Conservation (phyloP, 192 early-diverging fungal species). For the Backusella morwellensis region DNA sequence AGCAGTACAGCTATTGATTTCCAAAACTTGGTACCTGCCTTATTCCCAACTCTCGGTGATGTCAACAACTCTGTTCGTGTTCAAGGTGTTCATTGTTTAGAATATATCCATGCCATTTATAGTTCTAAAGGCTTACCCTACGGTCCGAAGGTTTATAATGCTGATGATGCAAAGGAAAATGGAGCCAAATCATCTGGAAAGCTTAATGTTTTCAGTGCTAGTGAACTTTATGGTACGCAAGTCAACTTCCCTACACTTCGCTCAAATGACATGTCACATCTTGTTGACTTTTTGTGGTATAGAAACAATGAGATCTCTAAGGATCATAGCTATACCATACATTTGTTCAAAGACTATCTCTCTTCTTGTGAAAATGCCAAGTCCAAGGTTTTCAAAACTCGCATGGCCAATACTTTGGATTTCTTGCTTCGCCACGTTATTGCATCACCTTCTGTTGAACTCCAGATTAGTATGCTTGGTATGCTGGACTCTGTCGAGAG, state of each 20-base stretch:
- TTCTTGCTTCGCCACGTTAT: slow-evolving; percentile 58
- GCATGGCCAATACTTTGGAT: slow-evolving; percentile 40
- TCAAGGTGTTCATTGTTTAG: slow-evolving; percentile 60
- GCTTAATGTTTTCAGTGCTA: neutral
- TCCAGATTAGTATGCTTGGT: slow-evolving; percentile 52
- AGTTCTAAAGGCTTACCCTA: slow-evolving; percentile 39
- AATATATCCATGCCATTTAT: slow-evolving; percentile 41
- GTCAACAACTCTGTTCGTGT: slow-evolving; percentile 55
- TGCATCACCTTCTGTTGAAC: slow-evolving; percentile 35
- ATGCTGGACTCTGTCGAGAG: slow-evolving; percentile 49
- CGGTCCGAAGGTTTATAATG: slow-evolving; percentile 26
- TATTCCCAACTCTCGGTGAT: slow-evolving; percentile 68
- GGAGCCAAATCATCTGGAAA: slow-evolving; percentile 41
- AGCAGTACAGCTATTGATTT: slow-evolving; percentile 42
- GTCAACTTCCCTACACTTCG: slow-evolving; percentile 57
- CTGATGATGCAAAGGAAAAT: slow-evolving; percentile 15
- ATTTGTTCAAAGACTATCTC: slow-evolving; percentile 18
- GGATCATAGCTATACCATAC: slow-evolving; percentile 39
- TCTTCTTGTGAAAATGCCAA: slow-evolving; percentile 2
- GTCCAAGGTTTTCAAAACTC: slow-evolving; percentile 26
- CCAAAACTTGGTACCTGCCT: slow-evolving; percentile 65
- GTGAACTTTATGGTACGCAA: slow-evolving; percentile 51
- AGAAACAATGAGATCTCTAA: slow-evolving; percentile 44
- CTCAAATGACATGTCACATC: slow-evolving; percentile 35
- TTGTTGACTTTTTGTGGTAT: slow-evolving; percentile 50